phyloP scores from a whole-genome alignment of 192 early-diverging fungal species.

The Phycomyces blakesleeanus region DNA sequence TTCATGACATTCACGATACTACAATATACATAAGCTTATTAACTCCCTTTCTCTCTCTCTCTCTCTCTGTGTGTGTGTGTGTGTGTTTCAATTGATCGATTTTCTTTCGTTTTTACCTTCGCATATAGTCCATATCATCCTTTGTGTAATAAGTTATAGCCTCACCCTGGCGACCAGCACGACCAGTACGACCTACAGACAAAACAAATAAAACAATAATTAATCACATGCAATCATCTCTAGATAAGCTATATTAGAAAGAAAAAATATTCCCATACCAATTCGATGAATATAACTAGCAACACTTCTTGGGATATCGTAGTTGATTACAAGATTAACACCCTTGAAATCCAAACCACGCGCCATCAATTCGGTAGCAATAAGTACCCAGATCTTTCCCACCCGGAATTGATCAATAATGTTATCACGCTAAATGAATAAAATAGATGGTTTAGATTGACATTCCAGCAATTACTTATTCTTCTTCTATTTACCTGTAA shows the following conservation, averaged over 20 bases:
- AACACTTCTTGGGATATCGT: conserved; percentile 92
- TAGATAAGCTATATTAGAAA: background rate
- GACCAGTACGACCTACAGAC: conserved; percentile 84
- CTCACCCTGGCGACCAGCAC: conserved; percentile 86
- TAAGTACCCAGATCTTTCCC: conserved; percentile 93
- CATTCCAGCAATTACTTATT: no score
- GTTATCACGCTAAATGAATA: conserved; percentile 65
- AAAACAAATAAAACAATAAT: no score
- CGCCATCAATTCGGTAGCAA: conserved; percentile 95
- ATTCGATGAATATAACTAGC: conserved; percentile 96
- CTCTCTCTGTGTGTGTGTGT: no score
- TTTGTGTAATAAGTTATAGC: conserved; percentile 96
- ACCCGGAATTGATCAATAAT: conserved; percentile 85
- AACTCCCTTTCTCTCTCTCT: no score
- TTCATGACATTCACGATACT: conserved; percentile 96
- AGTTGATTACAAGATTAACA: conserved; percentile 96
- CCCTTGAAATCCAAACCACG: conserved; percentile 99
- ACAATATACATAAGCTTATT: background rate
- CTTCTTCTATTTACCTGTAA: conserved; percentile 55
- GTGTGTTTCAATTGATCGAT: background rate
- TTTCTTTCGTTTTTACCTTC: conserved; percentile 42
- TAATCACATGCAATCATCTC: background rate
- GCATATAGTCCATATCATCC: conserved; percentile 84
- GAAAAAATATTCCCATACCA: no score
- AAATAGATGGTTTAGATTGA: conserved; percentile 2